phyloP scores from a whole-genome alignment of 1,284 basidiomycete genomes.

The Paramarasmius palmivorus region DNA sequence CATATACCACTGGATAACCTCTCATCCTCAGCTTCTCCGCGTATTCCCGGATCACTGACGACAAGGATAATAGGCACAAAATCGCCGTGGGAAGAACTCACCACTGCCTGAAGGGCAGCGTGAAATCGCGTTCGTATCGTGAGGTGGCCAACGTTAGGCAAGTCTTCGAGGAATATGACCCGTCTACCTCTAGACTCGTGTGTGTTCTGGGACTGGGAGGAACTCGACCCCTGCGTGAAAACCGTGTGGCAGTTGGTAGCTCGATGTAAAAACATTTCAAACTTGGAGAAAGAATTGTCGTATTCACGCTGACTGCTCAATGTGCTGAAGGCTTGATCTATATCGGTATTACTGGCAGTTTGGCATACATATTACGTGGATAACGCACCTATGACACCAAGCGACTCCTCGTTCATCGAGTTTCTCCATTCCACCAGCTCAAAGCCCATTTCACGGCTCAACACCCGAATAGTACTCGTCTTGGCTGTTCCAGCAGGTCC shows the following conservation, averaged over 20 bases:
- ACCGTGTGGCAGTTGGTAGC: slow-evolving; percentile 67
- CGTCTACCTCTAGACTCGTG: slow-evolving; percentile 28
- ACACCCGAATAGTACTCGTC: slow-evolving; percentile 79
- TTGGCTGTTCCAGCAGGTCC: slow-evolving; percentile 93
- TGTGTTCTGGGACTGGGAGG: slow-evolving; percentile 19
- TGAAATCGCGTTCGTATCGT: slow-evolving; percentile 80
- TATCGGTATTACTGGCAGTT: neutral
- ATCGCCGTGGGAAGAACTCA: slow-evolving; percentile 35
- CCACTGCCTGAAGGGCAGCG: slow-evolving; percentile 60
- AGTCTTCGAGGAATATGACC: slow-evolving; percentile 86
- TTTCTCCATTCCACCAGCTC: slow-evolving; percentile 90
- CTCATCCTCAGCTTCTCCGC: slow-evolving; percentile 68
- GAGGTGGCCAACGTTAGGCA: slow-evolving; percentile 86
- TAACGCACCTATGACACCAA: slow-evolving; percentile 20
- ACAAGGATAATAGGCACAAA: slow-evolving; percentile 79
- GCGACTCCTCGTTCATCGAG: slow-evolving; percentile 43
- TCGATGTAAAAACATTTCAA: slow-evolving; percentile 77
- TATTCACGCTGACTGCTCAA: slow-evolving; percentile 33
- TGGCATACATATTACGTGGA: neutral
- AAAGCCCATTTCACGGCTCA: slow-evolving; percentile 76
- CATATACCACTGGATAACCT: slow-evolving; percentile 40
- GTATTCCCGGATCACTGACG: slow-evolving; percentile 79
- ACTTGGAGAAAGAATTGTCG: slow-evolving; percentile 72
- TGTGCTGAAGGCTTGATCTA: neutral
- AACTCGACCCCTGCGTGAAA: no score